These are phyloP conservation scores for Oidiodendron maius DNA, from an alignment of 495 filamentous ascomycete genomes.

Conservation along the genomic window DNA sequence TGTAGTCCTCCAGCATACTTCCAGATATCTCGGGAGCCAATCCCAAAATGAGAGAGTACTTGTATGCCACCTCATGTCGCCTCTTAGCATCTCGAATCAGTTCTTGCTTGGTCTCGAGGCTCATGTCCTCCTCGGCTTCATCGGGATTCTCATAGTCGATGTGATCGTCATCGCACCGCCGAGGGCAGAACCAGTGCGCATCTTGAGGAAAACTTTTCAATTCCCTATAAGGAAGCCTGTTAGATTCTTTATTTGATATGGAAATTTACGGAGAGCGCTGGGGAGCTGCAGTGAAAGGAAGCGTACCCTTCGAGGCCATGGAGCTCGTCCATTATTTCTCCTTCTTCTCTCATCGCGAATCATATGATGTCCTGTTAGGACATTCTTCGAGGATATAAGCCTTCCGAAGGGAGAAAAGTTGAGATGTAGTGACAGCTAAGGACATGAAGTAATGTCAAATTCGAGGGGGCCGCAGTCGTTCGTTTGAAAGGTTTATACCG, in stretches of 20 bases:
- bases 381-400: conserved; percentile 6
- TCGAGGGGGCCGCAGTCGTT: too few relatives aligned
- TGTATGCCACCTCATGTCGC: conserved; percentile 20
- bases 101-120: conserved; percentile 16
- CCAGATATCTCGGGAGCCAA: conserved; percentile 10
- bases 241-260: not conserved
- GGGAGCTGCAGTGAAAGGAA: not conserved
- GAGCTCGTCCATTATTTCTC: conserved; percentile 23
- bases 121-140: conserved; percentile 21
- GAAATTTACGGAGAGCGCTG: not conserved
- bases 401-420: not conserved
- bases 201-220: conserved; percentile 32
- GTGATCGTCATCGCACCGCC: conserved; percentile 39
- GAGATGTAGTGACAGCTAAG: not conserved
- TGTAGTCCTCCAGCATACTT: conserved; percentile 16
- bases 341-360: conserved; percentile 17
- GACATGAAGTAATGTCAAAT: too few relatives aligned
- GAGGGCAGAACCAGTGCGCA: conserved; percentile 45
- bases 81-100: conserved; percentile 15
- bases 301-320: conserved; percentile 17
- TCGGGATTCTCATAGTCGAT: conserved; percentile 19
- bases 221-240: conserved; percentile 7
- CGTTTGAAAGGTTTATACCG: too few relatives aligned
- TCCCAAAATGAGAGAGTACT: conserved; percentile 17
- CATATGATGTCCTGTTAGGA: conserved; percentile 5